A percentile compares a stretch with the other conserved stretches of the same genome.
Conservation (phyloP, 306 rosid species). For the Casuarina cunninghamiana region DNA sequence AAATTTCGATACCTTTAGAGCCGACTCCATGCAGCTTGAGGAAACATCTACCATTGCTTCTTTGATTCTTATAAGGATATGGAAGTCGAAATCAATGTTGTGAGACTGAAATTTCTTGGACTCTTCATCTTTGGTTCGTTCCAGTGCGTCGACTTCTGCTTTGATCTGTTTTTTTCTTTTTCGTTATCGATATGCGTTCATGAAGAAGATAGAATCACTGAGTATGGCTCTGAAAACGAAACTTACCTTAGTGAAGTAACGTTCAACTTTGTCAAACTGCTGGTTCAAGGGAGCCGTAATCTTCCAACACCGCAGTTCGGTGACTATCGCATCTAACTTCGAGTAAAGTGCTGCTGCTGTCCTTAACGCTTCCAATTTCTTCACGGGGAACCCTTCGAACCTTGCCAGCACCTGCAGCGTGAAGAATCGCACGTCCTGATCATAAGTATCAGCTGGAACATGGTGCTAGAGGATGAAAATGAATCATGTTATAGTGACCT, state of each 20-base stretch:
- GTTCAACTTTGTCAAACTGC: constrained; percentile 62
- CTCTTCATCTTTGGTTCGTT: constrained; percentile 70
- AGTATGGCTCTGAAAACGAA: background rate
- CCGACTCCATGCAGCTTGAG: constrained; percentile 85
- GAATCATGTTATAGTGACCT: constrained; percentile 41
- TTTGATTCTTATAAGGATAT: constrained; percentile 61
- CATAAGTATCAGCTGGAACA: too few species aligned
- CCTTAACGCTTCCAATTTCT: constrained; percentile 74
- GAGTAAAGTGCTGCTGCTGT: constrained; percentile 60
- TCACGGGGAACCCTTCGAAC: constrained; percentile 74
- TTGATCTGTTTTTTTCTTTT: constrained; percentile 48
- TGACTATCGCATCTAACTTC: constrained; percentile 48
- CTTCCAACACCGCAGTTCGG: constrained; percentile 69
- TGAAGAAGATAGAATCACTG: background rate
- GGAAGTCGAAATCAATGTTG: constrained; percentile 71
- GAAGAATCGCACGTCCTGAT: too few species aligned
- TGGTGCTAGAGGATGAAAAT: too few species aligned
- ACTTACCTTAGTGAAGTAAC: constrained; percentile 68
- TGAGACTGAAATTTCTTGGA: constrained; percentile 61
- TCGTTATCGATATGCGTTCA: background rate
- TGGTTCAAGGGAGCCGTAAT: constrained; percentile 42
- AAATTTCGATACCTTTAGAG: constrained; percentile 58
- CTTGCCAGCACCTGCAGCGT: constrained; percentile 58
- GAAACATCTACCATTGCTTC: constrained; percentile 84
- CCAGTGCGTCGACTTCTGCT: constrained; percentile 62